A percentile compares a stretch with the other conserved stretches of the same genome.
Evolutionary conservation across 2,329 filamentous ascomycete genomes (phyloP).

Genomic region (Diaporthe humulicola): DNA sequence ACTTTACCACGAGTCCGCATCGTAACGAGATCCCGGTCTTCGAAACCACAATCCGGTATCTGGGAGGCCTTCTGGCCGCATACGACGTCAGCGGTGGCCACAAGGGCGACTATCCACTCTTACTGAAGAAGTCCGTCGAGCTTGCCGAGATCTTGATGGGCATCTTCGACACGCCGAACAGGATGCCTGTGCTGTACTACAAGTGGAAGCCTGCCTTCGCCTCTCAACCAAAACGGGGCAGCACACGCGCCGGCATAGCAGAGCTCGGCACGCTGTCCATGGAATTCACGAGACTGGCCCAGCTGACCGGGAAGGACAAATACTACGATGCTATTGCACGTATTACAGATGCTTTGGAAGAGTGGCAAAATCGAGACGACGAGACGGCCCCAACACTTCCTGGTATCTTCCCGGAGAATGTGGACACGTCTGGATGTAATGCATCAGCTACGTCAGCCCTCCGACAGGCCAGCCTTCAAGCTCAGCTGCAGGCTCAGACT

Average conservation of each 20-base stretch:
- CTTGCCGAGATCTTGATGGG: slow-evolving; percentile 85
- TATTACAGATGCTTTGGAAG: slow-evolving; percentile 84
- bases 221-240: slow-evolving; percentile 74
- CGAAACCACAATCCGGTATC: slow-evolving; percentile 91
- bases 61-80: slow-evolving; percentile 86
- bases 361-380: slow-evolving; percentile 72
- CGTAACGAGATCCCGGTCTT: slow-evolving; percentile 86
- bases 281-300: slow-evolving; percentile 91
- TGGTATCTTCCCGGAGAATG: slow-evolving; percentile 82
- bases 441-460: slow-evolving; percentile 57
- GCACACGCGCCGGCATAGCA: slow-evolving; percentile 68
- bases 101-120: slow-evolving; percentile 68
- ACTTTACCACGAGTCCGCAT: slow-evolving; percentile 80
- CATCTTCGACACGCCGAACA: slow-evolving; percentile 91
- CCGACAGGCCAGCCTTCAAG: slow-evolving; percentile 50
- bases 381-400: slow-evolving; percentile 71
- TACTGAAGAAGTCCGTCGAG: slow-evolving; percentile 84
- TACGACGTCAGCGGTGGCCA: slow-evolving; percentile 84
- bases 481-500: slow-evolving; percentile 52
- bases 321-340: slow-evolving; percentile 87
- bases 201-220: slow-evolving; percentile 78
- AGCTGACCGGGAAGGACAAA: slow-evolving; percentile 80
- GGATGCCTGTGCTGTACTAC: slow-evolving; percentile 89
- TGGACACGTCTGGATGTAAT: slow-evolving; percentile 87
- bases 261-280: slow-evolving; percentile 85